Evolutionary conservation across 2,329 filamentous ascomycete genomes (phyloP).

Genomic region (Colletotrichum sojae): DNA sequence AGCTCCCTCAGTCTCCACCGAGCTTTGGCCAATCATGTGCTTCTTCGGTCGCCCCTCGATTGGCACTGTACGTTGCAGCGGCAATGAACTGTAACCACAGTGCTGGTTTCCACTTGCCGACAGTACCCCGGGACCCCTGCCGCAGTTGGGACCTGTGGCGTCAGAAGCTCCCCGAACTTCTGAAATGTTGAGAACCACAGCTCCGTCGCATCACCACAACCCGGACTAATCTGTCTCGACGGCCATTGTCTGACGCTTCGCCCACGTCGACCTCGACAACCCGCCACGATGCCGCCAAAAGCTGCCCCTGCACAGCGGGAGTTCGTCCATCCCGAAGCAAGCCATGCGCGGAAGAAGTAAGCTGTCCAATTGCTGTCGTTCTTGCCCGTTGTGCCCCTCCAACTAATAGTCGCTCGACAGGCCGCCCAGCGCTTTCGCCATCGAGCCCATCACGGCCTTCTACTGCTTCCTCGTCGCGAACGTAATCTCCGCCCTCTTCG

Average conservation of each 20-base stretch:
- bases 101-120: background rate
- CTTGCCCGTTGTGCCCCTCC: conserved; percentile 23
- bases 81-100: fast-evolving
- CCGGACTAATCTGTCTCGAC: conserved; percentile 11
- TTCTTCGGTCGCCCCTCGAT: background rate
- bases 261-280: conserved; percentile 36
- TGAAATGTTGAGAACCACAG: conserved; percentile 40
- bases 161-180: conserved; percentile 38
- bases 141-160: conserved; percentile 40
- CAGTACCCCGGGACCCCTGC: conserved; percentile 19
- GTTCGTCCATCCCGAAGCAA: conserved; percentile 64
- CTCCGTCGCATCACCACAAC: conserved; percentile 36
- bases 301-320: conserved; percentile 48
- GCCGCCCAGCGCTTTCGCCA: conserved; percentile 69
- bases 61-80: background rate
- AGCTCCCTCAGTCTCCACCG: conserved; percentile 8
- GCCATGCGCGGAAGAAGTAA: conserved; percentile 68
- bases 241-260: conserved; percentile 28
- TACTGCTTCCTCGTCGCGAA: conserved; percentile 84
- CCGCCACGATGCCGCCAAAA: conserved; percentile 57
- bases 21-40: conserved; percentile 33
- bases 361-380: conserved; percentile 33
- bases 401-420: conserved; percentile 47
- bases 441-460: conserved; percentile 83
- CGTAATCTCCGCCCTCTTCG: conserved; percentile 81